Evolutionary conservation across 1,139 yeast genomes (phyloP), one percentile per base, ranked within the genome.

Genomic region (Taiozyma sp.): DNA sequence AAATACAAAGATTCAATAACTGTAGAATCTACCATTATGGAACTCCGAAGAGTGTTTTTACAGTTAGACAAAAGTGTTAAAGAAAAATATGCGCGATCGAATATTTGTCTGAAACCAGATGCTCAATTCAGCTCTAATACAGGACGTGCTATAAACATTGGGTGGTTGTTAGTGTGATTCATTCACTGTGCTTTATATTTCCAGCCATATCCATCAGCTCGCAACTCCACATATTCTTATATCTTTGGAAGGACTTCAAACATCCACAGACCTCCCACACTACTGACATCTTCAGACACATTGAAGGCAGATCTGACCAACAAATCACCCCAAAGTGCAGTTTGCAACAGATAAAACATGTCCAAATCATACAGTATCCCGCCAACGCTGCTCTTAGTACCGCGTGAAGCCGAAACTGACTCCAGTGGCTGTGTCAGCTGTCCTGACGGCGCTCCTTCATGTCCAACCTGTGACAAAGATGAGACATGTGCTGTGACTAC

Each of bases 381-480:
- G 19, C 19, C 41, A 32, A 21, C 45, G 10, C 45, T 43, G 24
- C 44, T 45, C 37, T 8, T 22, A 16, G 37, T 34, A 21, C 30
- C 34, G 2, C 26, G 44, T 14, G 24, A 16, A 13, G 43, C 48
- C 3, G 50, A 53, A 2, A 54, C 47, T 53, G 67, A 52, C 72
- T 72, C 58, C 11, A 62, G 60, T 41, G 70, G 68, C 1, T 83
- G 88, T 71, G 79, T 83, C 14, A 53, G 66, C 0, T 84, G 89
- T 61, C 70, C 77, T 1, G 13, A 22, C 1, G 51, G 63, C 6
- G 40, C 68, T 0, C 68, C 70, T 0, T 43, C 65, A 3, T 84
- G 89, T 60, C 88, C 88, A 1, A 57, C 56, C 3, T 85, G 93
- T 69, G 68, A 65, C 0, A 60, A 62, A n/a, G 75, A 75, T 48